Base-by-base conservation (phyloP, 306 rosid genomes). In the Castanospermum australe region DNA sequence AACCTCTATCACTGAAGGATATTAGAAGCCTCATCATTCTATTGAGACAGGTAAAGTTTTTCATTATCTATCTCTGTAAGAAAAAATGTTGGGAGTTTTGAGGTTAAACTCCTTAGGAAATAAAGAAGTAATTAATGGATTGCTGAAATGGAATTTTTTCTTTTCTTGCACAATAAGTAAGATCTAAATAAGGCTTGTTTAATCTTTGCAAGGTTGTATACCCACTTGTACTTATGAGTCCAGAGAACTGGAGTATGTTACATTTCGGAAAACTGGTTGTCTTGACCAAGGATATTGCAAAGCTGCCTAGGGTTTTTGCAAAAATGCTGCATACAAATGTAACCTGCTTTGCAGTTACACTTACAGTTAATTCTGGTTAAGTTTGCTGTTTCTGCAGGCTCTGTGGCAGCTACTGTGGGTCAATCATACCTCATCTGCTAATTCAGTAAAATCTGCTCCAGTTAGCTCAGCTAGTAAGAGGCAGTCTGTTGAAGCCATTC, bases 331-430 rank as follows among this genome's bases (percentile, higher is more conserved):
- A 18, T 17, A 21, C 73, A 48, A 17, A 48, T 67, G 60, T 41
- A 51, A 21, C 52, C 64, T 67, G 35, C 68, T 82, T 78, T 73
- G 44, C 44, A 12, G 64, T 62, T 44, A 17, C 44, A 12, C 57
- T 62, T 44, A 17, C 60, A 25, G 47, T 62, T 81, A 73, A 64
- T 73, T 68, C 56, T 42, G 11, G 55, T 65, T 21, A 75, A 38
- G 62, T 63, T 60, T 64, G n/a, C 56, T 56, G 28, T 79, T 85
- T 84, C 73, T 89, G 89, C 92, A 95, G 99, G 97, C 94, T 72
- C 86, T 95, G 17, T 95, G 99, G 99, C 98, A 92, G 88, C 93
- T 95, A 79, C 88, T 95, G 69, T 92, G 98, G 98, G 88, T 88
- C 83, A 92, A 87, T 83, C 99, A 89, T 72, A 77, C 80, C 25